Percentiles rank a stretch among this genome's conserved stretches.
phyloP scores from a whole-genome alignment of 2,329 filamentous ascomycete species.

The Neopestalotiopsis sp. region DNA sequence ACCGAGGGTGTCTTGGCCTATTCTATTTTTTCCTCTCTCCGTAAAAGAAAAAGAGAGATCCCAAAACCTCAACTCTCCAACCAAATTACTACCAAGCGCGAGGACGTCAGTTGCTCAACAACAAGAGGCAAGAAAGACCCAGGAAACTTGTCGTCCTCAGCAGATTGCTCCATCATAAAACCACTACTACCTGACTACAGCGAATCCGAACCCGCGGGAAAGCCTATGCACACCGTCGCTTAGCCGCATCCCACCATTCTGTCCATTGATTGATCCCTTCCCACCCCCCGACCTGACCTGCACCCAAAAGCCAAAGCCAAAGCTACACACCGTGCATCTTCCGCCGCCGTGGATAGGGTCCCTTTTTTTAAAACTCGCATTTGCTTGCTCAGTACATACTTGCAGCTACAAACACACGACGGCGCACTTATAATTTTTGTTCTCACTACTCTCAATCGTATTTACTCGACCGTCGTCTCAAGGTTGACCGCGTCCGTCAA shows the following conservation, averaged over 20 bases:
- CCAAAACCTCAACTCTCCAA: neutral
- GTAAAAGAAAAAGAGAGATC: neutral
- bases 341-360: neutral
- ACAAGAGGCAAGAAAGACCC: too few relatives aligned
- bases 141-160: too few relatives aligned
- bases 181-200: neutral
- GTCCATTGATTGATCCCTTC: neutral
- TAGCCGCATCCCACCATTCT: slow-evolving; percentile 2
- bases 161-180: neutral
- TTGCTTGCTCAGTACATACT: neutral
- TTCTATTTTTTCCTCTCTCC: neutral
- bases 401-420: neutral
- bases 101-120: too few relatives aligned
- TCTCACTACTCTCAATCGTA: neutral
- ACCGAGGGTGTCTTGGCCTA: neutral
- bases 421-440: neutral
- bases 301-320: neutral
- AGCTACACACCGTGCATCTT: neutral
- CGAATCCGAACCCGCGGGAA: neutral
- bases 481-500: neutral
- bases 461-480: neutral
- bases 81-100: too few relatives aligned
- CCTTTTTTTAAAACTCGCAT: neutral
- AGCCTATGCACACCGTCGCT: slow-evolving; percentile 1
- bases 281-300: neutral